Conservation (phyloP, 2,329 filamentous ascomycete species). For the Emydomyces testavorans region DNA sequence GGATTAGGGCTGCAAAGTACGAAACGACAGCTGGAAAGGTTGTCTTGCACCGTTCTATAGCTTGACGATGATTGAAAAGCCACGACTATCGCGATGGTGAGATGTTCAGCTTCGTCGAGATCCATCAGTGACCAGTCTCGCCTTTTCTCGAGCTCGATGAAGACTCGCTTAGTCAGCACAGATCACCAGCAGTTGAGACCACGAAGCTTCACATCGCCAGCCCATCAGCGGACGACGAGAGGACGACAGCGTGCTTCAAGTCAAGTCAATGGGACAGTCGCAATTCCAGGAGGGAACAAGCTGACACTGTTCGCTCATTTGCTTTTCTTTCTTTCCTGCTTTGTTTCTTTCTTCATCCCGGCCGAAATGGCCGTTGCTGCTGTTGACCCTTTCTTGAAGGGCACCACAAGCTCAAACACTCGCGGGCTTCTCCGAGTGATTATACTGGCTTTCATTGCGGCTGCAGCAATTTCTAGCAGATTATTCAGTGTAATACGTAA, state of each 20-base stretch:
- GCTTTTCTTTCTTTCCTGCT: slow-evolving; percentile 22
- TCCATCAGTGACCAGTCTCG: too few relatives aligned
- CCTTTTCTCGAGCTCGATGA: too few relatives aligned
- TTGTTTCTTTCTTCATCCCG: slow-evolving; percentile 22
- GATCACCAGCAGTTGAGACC: too few relatives aligned
- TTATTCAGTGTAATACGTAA: slow-evolving; percentile 96
- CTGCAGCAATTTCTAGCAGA: slow-evolving; percentile 80
- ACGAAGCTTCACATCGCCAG: slow-evolving; percentile 7
- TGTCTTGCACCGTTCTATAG: too few relatives aligned
- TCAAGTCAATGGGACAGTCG: background rate
- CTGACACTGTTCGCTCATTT: slow-evolving; percentile 9
- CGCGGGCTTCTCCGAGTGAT: slow-evolving; percentile 75
- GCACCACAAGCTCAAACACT: slow-evolving; percentile 67
- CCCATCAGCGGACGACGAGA: too few relatives aligned
- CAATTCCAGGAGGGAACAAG: background rate
- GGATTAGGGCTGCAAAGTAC: too few relatives aligned
- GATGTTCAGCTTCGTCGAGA: too few relatives aligned
- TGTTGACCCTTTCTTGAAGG: slow-evolving; percentile 56
- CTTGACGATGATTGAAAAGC: too few relatives aligned
- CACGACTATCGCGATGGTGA: too few relatives aligned
- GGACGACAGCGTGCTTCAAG: background rate
- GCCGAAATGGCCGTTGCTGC: slow-evolving; percentile 23
- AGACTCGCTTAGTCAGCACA: too few relatives aligned
- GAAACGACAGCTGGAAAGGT: too few relatives aligned
- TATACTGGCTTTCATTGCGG: slow-evolving; percentile 84